phyloP scores from a whole-genome alignment of 257 asterid genomes.

The Striga asiatica region DNA sequence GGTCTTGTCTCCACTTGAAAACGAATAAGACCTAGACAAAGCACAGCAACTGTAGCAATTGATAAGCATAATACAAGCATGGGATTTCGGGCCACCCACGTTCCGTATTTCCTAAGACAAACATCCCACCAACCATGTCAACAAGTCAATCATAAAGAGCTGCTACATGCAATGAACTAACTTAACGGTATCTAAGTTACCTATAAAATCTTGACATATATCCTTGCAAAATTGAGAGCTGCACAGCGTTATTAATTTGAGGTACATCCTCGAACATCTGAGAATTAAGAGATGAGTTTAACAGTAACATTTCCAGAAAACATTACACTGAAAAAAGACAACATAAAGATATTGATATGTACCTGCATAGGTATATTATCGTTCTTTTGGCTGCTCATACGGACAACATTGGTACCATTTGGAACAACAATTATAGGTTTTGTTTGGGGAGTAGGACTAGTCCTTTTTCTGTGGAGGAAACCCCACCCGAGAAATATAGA shows the following conservation, averaged over 20 bases:
- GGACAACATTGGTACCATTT: slow-evolving; percentile 61
- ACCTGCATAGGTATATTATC: slow-evolving; percentile 96
- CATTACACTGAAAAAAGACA: background rate
- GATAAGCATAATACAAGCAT: slow-evolving; percentile 74
- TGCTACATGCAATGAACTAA: slow-evolving; percentile 1
- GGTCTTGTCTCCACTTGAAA: slow-evolving; percentile 96
- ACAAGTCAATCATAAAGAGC: slow-evolving; percentile 1
- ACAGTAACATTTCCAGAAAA: background rate
- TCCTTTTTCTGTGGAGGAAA: slow-evolving; percentile 52
- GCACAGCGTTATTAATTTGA: slow-evolving; percentile 70
- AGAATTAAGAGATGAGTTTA: slow-evolving; percentile 2
- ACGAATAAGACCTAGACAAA: slow-evolving; percentile 86
- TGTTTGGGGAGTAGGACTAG: slow-evolving; percentile 42
- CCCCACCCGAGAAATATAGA: slow-evolving; percentile 94
- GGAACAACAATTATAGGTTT: slow-evolving; percentile 65
- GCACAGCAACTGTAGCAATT: slow-evolving; percentile 53
- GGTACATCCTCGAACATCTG: slow-evolving; percentile 96
- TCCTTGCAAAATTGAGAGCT: slow-evolving; percentile 94
- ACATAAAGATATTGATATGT: slow-evolving; percentile 9
- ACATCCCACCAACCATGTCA: slow-evolving; percentile 20
- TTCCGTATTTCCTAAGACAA: slow-evolving; percentile 86
- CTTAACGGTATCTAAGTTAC: slow-evolving; percentile 25
- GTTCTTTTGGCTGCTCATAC: slow-evolving; percentile 65
- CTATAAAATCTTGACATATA: slow-evolving; percentile 91
- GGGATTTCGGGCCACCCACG: slow-evolving; percentile 98